Evolutionary conservation across 305 asterid genomes (phyloP).

Genomic region (Lippia alba): DNA sequence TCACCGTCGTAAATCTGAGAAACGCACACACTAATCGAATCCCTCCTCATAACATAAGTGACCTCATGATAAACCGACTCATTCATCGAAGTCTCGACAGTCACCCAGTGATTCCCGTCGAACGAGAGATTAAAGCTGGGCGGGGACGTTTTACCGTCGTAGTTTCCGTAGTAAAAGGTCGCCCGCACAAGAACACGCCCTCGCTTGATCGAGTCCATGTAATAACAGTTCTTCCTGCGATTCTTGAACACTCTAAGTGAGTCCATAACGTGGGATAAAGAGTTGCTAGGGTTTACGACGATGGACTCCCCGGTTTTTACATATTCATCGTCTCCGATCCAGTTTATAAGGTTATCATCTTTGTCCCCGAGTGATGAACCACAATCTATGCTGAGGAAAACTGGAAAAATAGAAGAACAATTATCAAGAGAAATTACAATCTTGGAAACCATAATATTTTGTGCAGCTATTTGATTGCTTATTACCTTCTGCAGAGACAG

Average conservation of each 20-base stretch:
- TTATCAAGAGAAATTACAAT: neutral
- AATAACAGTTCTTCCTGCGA: slow-evolving; percentile 58
- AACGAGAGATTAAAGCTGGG: slow-evolving; percentile 62
- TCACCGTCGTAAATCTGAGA: slow-evolving; percentile 48
- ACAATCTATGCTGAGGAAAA: slow-evolving; percentile 58
- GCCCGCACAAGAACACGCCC: slow-evolving; percentile 59
- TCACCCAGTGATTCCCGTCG: slow-evolving; percentile 62
- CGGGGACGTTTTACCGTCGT: slow-evolving; percentile 60
- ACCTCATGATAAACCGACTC: slow-evolving; percentile 44
- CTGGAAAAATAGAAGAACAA: slow-evolving; percentile 28
- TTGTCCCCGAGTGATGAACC: slow-evolving; percentile 49
- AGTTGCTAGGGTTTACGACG: slow-evolving; percentile 39
- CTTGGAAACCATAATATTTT: neutral
- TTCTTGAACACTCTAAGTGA: slow-evolving; percentile 62
- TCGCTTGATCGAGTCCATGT: slow-evolving; percentile 18
- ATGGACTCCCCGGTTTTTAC: slow-evolving; percentile 43
- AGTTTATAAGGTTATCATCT: slow-evolving; percentile 45
- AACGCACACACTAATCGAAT: slow-evolving; percentile 52
- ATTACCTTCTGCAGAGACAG: too few relatives aligned
- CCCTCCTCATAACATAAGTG: slow-evolving; percentile 41
- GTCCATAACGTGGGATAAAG: slow-evolving; percentile 53
- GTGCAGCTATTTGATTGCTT: too few relatives aligned
- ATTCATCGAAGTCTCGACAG: slow-evolving; percentile 35
- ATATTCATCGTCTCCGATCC: slow-evolving; percentile 54
- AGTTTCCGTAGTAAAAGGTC: slow-evolving; percentile 73